phyloP scores from a whole-genome alignment of 768 basidiomycete genomes.

The Suillus paluster region DNA sequence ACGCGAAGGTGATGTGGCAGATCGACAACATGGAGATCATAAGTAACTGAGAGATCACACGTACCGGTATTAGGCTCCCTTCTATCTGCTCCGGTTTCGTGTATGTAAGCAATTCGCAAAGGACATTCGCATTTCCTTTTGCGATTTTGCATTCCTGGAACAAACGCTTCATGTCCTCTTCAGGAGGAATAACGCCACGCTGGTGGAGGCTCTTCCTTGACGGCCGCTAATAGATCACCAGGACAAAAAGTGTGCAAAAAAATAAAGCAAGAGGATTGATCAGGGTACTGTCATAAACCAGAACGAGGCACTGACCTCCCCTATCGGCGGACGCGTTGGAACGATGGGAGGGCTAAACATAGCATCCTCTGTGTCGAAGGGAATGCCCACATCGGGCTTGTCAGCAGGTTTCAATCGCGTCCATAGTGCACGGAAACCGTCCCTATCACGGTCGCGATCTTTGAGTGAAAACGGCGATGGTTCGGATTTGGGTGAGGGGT shows the following conservation, averaged over 20 bases:
- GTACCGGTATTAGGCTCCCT: slow-evolving; percentile 67
- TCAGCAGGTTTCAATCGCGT: slow-evolving; percentile 76
- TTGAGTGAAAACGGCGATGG: slow-evolving; percentile 13
- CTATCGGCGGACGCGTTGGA: slow-evolving; percentile 11
- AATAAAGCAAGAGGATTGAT: not conserved
- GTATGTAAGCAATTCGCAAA: slow-evolving; percentile 71
- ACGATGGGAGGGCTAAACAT: slow-evolving; percentile 75
- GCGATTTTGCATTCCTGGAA: slow-evolving; percentile 88
- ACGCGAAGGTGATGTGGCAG: not conserved
- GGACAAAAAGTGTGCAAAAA: not conserved
- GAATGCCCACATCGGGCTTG: slow-evolving; percentile 84
- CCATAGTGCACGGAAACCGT: slow-evolving; percentile 77
- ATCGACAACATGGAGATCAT: not conserved
- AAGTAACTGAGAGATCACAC: slow-evolving; percentile 22
- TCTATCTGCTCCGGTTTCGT: slow-evolving; percentile 73
- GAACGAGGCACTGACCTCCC: not conserved
- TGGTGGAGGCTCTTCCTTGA: slow-evolving; percentile 17
- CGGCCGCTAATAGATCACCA: not conserved
- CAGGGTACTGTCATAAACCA: not conserved
- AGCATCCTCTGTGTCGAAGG: slow-evolving; percentile 76
- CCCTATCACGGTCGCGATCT: slow-evolving; percentile 42
- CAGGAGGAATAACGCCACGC: slow-evolving; percentile 61
- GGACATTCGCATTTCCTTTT: slow-evolving; percentile 75
- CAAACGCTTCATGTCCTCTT: slow-evolving; percentile 84
- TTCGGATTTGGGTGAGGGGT: slow-evolving; percentile 8